Percentiles rank a stretch among this genome's conserved stretches.
Evolutionary conservation across 129 eudicot species (phyloP).

Genomic region (Flaveria robusta): DNA sequence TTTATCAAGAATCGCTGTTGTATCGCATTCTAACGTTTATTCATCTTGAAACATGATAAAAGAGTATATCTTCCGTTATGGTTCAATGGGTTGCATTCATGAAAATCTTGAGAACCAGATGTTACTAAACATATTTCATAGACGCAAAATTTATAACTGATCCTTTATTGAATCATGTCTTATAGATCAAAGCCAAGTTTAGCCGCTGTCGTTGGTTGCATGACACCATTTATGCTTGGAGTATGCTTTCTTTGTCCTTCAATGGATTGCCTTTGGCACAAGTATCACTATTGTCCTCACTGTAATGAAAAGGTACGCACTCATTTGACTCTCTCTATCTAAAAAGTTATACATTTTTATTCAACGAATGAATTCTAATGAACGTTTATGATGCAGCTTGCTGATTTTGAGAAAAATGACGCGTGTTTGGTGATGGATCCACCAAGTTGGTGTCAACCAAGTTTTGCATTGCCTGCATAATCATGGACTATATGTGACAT

Average conservation of each 20-base stretch:
- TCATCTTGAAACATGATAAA: background rate
- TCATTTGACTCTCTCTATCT: background rate
- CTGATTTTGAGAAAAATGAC: slow-evolving; percentile 81
- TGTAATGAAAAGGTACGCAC: slow-evolving; percentile 75
- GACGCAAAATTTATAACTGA: background rate
- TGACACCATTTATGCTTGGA: slow-evolving; percentile 92
- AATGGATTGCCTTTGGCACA: slow-evolving; percentile 99
- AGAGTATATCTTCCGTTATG: background rate
- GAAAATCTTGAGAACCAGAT: slow-evolving; percentile 11
- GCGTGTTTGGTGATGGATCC: slow-evolving; percentile 87
- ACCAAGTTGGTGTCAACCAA: slow-evolving; percentile 62
- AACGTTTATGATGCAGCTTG: slow-evolving; percentile 55
- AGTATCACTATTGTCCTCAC: slow-evolving; percentile 89
- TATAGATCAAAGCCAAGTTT: slow-evolving; percentile 77
- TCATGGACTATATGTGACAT: background rate
- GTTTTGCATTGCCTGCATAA: slow-evolving; percentile 79
- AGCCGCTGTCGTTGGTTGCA: slow-evolving; percentile 93
- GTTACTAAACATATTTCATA: background rate
- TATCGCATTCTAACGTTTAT: background rate
- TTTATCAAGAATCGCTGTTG: background rate
- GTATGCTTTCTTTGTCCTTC: slow-evolving; percentile 91
- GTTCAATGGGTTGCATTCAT: background rate
- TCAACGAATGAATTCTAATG: background rate
- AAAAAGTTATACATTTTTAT: background rate
- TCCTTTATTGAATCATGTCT: background rate